A percentile compares a stretch with the other conserved stretches of the same genome.
These are phyloP conservation scores for Cyclaneusma minus DNA, from an alignment of 2,329 filamentous ascomycete genomes.

Conservation along the genomic window DNA sequence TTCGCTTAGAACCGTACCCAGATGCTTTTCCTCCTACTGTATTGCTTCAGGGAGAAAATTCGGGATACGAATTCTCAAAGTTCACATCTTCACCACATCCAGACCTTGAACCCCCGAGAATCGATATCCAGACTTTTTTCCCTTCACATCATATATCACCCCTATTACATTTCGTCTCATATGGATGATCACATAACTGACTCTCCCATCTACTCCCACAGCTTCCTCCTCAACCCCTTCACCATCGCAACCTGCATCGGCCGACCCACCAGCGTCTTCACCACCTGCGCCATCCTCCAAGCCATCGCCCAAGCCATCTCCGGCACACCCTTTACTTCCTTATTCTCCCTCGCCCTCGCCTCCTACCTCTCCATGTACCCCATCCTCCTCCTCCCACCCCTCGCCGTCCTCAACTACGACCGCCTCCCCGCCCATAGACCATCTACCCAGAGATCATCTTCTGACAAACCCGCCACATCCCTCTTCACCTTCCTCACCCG, in stretches of 20 bases:
- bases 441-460: too few species aligned
- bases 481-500: conserved; percentile 34
- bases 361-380: conserved; percentile 90
- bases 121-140: too few species aligned
- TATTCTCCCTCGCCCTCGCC: conserved; percentile 75
- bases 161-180: background rate
- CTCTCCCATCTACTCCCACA: conserved; percentile 21
- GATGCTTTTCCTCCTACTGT: too few species aligned
- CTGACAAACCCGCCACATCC: conserved; percentile 21
- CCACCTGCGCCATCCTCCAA: conserved; percentile 73
- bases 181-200: background rate
- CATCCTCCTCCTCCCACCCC: conserved; percentile 67
- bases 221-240: conserved; percentile 89
- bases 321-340: conserved; percentile 58
- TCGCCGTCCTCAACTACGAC: conserved; percentile 70
- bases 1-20: too few species aligned
- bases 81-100: too few species aligned
- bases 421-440: conserved; percentile 24
- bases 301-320: conserved; percentile 67
- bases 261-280: conserved; percentile 77
- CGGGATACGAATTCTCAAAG: too few species aligned
- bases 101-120: too few species aligned
- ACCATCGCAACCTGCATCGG: conserved; percentile 83
- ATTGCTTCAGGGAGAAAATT: background rate
- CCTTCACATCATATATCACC: too few species aligned